Evolutionary conservation across 257 asterid genomes (phyloP).

Genomic region (Gardenia jasminoides): DNA sequence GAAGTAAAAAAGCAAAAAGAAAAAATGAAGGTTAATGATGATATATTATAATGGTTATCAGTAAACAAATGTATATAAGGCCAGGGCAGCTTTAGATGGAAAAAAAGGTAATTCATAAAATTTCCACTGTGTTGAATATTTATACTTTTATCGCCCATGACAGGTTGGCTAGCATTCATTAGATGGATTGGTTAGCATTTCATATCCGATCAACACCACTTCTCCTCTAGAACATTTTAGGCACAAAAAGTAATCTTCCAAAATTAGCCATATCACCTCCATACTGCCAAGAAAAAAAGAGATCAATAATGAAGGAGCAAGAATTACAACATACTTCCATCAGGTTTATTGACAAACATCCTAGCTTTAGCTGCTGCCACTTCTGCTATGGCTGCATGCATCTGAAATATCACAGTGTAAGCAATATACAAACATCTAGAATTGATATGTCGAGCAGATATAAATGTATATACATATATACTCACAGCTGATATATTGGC

Average conservation of each 20-base stretch:
- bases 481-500: conserved; percentile 75
- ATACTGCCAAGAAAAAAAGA: neutral
- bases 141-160: no score
- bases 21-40: neutral
- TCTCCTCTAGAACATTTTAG: neutral
- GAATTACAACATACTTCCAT: conserved; percentile 72
- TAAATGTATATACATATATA: conserved; percentile 16
- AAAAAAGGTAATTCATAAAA: no score
- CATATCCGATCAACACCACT: neutral
- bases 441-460: conserved; percentile 6
- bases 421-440: conserved; percentile 2
- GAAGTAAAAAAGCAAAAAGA: neutral
- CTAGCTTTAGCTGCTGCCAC: conserved; percentile 99
- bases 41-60: neutral
- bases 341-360: conserved; percentile 94
- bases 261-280: neutral
- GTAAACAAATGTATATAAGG: no score
- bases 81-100: no score
- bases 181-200: no score
- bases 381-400: conserved; percentile 97
- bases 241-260: neutral
- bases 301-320: conserved; percentile 6
- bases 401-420: conserved; percentile 47
- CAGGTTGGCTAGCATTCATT: no score
- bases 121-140: no score